Base-by-base conservation (phyloP, 768 basidiomycete species). In the Termitomyces heimii region DNA sequence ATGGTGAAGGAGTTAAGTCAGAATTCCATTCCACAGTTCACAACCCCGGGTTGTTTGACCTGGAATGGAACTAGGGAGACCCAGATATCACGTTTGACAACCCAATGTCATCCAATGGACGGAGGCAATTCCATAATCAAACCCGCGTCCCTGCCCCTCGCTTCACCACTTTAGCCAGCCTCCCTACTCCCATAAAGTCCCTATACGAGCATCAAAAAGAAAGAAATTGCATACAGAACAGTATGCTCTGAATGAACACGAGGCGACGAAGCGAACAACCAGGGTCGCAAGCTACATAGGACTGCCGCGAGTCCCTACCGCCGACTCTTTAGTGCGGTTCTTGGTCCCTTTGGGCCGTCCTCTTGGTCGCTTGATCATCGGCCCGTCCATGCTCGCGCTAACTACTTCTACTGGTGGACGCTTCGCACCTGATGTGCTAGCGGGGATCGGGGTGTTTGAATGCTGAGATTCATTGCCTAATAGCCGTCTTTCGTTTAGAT, bases 271-370 rank as follows among this genome's bases (percentile, higher is more conserved):
- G 22, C 40, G 26, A 55, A 20, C 55, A n/a, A 26, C 31, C 40
- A 26, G 26, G 16, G 42, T 24, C 18, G 39, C 48, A 22, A 45
- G 26, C 29, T 62, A 62, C 53, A 62, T 47, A 20, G 44, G 46
- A 24, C 60, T 55, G 26, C 55, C 39, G 35, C 57, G 40, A 2
- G 35, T 32, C 18, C 44, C 59, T 18, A 54, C 55, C 24, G 54
- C 54, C 37, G 45, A 51, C 44, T 58, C 61, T n/a, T 63, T 67
- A 44, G 51, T 53, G 35, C 69, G 70, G 59, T 86, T 88, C 69
- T 85, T 87, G 66, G 86, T 89, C 2, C 87, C 87, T 63, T 84
- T 85, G 34, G 86, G 86, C 9, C 86, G 71, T 28, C 86, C 86
- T 43, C 86, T 73, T 0, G 86, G 83, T 14, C 85, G 70, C 60